These are phyloP conservation scores for Hericium erinaceus DNA, from an alignment of 768 basidiomycete species.

Conservation along the genomic window DNA sequence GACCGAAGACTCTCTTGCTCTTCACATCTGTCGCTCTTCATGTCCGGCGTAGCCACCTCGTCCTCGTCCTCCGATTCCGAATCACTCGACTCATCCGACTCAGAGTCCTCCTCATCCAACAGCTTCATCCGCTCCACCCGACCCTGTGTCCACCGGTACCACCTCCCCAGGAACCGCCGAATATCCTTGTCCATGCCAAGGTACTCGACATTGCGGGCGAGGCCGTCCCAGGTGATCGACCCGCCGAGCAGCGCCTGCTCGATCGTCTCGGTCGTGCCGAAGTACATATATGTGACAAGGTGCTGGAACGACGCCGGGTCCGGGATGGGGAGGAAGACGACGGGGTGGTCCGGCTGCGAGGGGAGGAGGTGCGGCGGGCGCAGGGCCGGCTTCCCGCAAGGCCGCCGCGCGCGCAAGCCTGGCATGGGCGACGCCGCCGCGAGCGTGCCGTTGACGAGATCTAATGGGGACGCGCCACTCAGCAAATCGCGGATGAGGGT, in stretches of 20 bases:
- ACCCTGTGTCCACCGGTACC: constrained; percentile 60
- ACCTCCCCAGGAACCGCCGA: constrained; percentile 66
- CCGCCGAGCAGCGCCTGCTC: constrained; percentile 58
- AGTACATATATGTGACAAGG: constrained; percentile 77
- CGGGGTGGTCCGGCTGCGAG: constrained; percentile 53
- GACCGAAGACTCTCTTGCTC: no score
- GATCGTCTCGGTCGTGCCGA: constrained; percentile 58
- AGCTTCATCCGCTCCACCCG: constrained; percentile 39
- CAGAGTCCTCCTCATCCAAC: constrained; percentile 19
- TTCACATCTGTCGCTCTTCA: no score
- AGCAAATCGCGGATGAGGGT: constrained; percentile 63
- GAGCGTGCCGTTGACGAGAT: constrained; percentile 38
- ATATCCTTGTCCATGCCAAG: constrained; percentile 69
- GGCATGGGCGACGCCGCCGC: constrained; percentile 6
- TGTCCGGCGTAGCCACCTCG: no score
- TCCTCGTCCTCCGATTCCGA: constrained; percentile 29
- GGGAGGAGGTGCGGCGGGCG: constrained; percentile 63
- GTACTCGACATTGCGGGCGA: constrained; percentile 86
- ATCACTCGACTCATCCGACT: constrained; percentile 3
- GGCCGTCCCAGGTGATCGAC: constrained; percentile 71
- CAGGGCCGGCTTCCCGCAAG: constrained; percentile 31
- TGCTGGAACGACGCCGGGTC: constrained; percentile 64
- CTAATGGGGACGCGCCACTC: constrained; percentile 53
- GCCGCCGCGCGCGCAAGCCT: neutral
- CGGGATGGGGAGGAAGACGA: constrained; percentile 66